phyloP scores from a whole-genome alignment of 371 early-diverging fungal species.

The Mortierella sp. region DNA sequence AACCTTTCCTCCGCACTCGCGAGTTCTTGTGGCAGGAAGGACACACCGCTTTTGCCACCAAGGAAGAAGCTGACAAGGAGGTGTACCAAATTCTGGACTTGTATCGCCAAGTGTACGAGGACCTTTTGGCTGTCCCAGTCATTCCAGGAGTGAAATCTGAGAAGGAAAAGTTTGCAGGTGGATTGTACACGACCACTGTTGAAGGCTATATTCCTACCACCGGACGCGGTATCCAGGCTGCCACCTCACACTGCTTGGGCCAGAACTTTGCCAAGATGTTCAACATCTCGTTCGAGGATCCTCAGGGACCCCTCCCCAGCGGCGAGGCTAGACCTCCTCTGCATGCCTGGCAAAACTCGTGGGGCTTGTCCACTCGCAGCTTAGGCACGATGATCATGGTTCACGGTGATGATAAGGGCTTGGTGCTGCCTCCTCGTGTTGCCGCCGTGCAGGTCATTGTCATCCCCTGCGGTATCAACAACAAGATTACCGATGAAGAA shows the following conservation, averaged over 20 bases:
- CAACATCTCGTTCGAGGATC: constrained; percentile 85
- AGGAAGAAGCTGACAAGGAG: constrained; percentile 94
- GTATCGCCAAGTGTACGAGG: constrained; percentile 97
- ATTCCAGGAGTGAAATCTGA: constrained; percentile 99
- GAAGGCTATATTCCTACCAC: constrained; percentile 99
- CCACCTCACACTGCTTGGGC: constrained; percentile 99
- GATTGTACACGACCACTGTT: constrained; percentile 97
- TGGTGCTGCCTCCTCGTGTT: constrained; percentile 98
- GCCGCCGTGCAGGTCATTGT: constrained; percentile 94
- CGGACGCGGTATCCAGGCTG: constrained; percentile 99
- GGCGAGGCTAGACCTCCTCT: constrained; percentile 68
- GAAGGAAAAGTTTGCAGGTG: constrained; percentile 99
- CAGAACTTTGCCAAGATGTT: constrained; percentile 99
- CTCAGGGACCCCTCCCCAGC: constrained; percentile 58
- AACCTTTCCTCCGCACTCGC: constrained; percentile 99
- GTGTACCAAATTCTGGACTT: constrained; percentile 94
- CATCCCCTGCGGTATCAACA: constrained; percentile 96
- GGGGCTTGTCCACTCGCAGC: constrained; percentile 99
- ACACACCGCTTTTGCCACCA: constrained; percentile 97
- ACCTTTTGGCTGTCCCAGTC: constrained; percentile 99
- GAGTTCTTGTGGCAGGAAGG: constrained; percentile 99
- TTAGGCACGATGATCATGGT: constrained; percentile 99
- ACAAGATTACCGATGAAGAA: constrained; percentile 84
- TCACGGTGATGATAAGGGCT: constrained; percentile 99
- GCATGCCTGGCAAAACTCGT: constrained; percentile 99